Conservation (phyloP, 1,284 basidiomycete genomes). For the Malassezia brasiliensis region DNA sequence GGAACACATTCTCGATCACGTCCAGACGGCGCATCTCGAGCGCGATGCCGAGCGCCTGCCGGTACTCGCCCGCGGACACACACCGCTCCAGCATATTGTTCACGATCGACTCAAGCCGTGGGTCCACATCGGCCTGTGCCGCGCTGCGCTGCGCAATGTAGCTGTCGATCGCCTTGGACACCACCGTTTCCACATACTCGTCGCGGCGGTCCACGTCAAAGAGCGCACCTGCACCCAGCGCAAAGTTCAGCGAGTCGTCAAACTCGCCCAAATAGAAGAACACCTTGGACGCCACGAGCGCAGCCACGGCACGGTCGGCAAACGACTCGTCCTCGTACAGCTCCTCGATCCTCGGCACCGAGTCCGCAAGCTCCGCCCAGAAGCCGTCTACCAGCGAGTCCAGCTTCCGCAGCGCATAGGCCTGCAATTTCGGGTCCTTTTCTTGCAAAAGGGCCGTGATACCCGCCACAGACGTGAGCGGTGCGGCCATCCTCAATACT, state of each 20-base stretch:
- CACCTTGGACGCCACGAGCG: constrained; percentile 46
- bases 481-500: constrained; percentile 6
- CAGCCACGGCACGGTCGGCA: constrained; percentile 41
- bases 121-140: constrained; percentile 20
- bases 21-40: constrained; percentile 43
- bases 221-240: constrained; percentile 41
- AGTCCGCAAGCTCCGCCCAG: constrained; percentile 48
- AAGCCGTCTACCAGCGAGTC: constrained; percentile 41
- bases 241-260: constrained; percentile 45
- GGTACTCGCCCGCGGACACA: constrained; percentile 38
- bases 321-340: constrained; percentile 44
- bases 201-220: constrained; percentile 44
- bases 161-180: constrained; percentile 47
- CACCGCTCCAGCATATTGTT: constrained; percentile 47
- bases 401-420: constrained; percentile 44
- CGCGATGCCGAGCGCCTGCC: constrained; percentile 45
- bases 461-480: constrained; percentile 26
- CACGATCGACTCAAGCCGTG: constrained; percentile 38
- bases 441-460: constrained; percentile 45
- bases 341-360: constrained; percentile 43
- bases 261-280: constrained; percentile 47
- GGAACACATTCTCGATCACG: constrained; percentile 41
- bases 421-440: constrained; percentile 42
- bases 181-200: constrained; percentile 46
- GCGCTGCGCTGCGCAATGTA: constrained; percentile 33